A percentile compares a stretch with the other conserved stretches of the same genome.
Conservation (phyloP, 225 moss, liverwort and hornwort species). For the Pseudoscleropodium purum region DNA sequence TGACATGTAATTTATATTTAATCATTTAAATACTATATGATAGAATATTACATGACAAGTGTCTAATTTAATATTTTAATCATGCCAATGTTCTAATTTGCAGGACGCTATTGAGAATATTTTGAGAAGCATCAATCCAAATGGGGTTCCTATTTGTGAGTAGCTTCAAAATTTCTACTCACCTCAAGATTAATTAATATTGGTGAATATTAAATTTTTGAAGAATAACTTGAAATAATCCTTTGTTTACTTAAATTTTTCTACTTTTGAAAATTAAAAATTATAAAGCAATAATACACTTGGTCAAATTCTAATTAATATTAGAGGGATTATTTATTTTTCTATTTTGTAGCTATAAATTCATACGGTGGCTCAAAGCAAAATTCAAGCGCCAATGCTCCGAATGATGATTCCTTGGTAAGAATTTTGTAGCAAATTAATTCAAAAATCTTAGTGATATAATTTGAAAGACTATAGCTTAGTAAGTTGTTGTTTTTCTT, state of each 20-base stretch:
- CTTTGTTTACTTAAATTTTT: not conserved
- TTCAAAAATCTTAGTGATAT: not conserved
- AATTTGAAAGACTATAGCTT: not conserved
- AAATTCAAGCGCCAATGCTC: not conserved
- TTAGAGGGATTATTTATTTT: not conserved
- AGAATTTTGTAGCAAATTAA: not conserved
- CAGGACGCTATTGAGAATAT: not conserved
- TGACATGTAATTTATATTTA: too few species aligned
- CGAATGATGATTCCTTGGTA: not conserved
- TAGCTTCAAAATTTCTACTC: too few species aligned
- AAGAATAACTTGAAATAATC: not conserved
- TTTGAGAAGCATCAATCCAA: not conserved
- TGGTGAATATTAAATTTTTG: not conserved
- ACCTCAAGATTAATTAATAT: too few species aligned
- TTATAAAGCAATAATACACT: too few species aligned
- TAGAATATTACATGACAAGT: not conserved
- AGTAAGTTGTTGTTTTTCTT: not conserved
- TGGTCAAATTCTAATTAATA: not conserved
- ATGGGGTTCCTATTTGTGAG: not conserved
- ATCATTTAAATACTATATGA: too few species aligned
- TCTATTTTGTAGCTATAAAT: not conserved
- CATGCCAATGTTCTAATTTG: not conserved
- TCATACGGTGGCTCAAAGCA: not conserved
- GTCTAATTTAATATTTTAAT: not conserved
- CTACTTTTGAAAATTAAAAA: too few species aligned